Percentiles rank a stretch among this genome's conserved stretches.
Evolutionary conservation across 1,284 basidiomycete species (phyloP).

Genomic region (Trametes hirsuta): DNA sequence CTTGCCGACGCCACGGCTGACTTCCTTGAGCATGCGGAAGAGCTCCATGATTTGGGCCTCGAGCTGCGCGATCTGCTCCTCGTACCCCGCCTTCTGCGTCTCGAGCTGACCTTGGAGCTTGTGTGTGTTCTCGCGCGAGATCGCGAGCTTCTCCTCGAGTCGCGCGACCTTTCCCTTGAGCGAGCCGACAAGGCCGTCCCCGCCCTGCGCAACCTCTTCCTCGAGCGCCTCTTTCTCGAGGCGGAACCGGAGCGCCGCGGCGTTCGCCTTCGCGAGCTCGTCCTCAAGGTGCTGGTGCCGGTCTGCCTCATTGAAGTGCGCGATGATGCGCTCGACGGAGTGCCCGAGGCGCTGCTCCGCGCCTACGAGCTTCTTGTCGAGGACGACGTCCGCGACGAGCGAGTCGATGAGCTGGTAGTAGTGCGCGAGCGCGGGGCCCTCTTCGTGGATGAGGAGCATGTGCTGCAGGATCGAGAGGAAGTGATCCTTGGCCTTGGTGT

Average conservation of each 20-base stretch:
- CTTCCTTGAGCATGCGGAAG: slow-evolving; percentile 90
- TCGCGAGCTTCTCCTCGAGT: slow-evolving; percentile 79
- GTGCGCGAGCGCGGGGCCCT: slow-evolving; percentile 81
- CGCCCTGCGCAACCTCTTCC: slow-evolving; percentile 79
- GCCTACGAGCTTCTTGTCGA: slow-evolving; percentile 88
- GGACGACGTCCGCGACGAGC: slow-evolving; percentile 90
- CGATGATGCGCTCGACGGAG: slow-evolving; percentile 88
- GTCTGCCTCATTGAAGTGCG: slow-evolving; percentile 92
- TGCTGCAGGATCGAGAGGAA: slow-evolving; percentile 94
- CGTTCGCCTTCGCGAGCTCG: slow-evolving; percentile 75
- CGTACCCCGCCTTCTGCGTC: slow-evolving; percentile 81
- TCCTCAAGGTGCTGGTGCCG: slow-evolving; percentile 78
- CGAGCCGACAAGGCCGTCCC: slow-evolving; percentile 83
- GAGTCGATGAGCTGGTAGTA: slow-evolving; percentile 95
- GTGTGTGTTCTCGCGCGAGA: slow-evolving; percentile 80
- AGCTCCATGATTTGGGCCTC: slow-evolving; percentile 94
- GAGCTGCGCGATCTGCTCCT: slow-evolving; percentile 86
- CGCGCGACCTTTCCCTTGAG: slow-evolving; percentile 77
- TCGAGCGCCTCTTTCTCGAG: slow-evolving; percentile 78
- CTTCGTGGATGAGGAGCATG: slow-evolving; percentile 87
- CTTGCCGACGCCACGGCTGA: slow-evolving; percentile 76
- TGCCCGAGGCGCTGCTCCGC: slow-evolving; percentile 88
- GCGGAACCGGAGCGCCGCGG: slow-evolving; percentile 64
- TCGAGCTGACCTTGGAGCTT: slow-evolving; percentile 80
- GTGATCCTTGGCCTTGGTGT: slow-evolving; percentile 82